These are phyloP conservation scores for Balansia obtecta DNA, from an alignment of 2,329 filamentous ascomycete genomes.

Conservation along the genomic window DNA sequence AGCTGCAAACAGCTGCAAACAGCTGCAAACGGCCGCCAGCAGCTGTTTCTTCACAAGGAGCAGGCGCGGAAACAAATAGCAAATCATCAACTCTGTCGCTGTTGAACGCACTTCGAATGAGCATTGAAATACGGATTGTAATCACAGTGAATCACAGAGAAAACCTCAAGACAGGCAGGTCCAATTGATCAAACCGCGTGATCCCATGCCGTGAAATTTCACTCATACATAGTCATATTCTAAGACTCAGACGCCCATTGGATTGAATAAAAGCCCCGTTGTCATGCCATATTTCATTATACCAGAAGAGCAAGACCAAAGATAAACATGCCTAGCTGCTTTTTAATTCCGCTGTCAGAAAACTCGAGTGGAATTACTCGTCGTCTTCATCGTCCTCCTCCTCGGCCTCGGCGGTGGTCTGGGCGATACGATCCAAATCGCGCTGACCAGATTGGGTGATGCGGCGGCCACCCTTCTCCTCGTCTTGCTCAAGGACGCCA, in stretches of 20 bases:
- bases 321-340: not conserved
- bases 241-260: conserved; percentile 27
- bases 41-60: no score
- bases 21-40: no score
- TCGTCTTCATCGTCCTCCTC: conserved; percentile 56
- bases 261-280: conserved; percentile 4
- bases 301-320: not conserved
- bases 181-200: conserved; percentile 24
- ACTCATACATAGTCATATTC: conserved; percentile 28
- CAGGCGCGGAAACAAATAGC: no score
- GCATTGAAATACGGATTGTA: not conserved
- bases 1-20: no score
- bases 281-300: conserved; percentile 4
- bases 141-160: not conserved
- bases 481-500: conserved; percentile 91
- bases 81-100: no score
- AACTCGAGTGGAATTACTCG: conserved; percentile 44
- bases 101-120: no score
- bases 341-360: no score
- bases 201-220: conserved; percentile 24
- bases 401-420: conserved; percentile 64
- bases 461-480: conserved; percentile 96
- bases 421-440: conserved; percentile 94
- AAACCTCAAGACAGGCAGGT: conserved; percentile 13
- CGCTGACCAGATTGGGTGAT: conserved; percentile 97